Conservation (phyloP, 2,329 filamentous ascomycete genomes). For the Claviceps sp. region DNA sequence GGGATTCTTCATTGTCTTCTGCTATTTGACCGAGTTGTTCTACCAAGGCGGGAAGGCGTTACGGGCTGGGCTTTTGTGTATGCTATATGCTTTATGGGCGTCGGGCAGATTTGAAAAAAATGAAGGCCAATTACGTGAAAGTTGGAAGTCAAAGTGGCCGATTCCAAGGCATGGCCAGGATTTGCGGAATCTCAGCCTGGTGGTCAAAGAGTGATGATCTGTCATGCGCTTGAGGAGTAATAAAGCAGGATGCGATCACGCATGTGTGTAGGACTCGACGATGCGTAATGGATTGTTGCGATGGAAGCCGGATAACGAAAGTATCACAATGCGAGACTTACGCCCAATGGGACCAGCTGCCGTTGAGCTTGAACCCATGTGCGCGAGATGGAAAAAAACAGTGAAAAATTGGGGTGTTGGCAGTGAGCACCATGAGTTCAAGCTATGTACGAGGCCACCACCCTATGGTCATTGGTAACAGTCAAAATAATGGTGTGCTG, state of each 20-base stretch:
- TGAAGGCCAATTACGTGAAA: neutral
- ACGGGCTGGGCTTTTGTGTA: constrained; percentile 22
- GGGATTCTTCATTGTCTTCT: neutral
- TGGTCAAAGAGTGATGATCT: neutral
- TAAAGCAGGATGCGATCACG: neutral
- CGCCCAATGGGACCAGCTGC: neutral
- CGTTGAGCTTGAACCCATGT: neutral
- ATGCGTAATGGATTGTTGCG: no score
- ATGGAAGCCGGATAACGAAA: neutral
- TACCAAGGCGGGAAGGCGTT: constrained; percentile 23
- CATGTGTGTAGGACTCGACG: no score
- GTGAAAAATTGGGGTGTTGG: neutral
- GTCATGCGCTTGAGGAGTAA: neutral
- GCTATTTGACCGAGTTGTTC: constrained; percentile 8
- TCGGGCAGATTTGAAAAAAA: constrained; percentile 7
- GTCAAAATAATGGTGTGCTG: no score
- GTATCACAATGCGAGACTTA: neutral
- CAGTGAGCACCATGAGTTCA: no score
- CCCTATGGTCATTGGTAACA: no score
- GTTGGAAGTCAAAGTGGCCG: neutral
- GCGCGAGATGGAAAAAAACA: neutral
- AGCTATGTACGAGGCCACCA: no score
- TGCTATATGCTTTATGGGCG: constrained; percentile 6
- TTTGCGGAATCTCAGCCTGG: neutral
- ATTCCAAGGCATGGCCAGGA: neutral